These are phyloP conservation scores for Reutealis trisperma DNA, from an alignment of 345 rosid species.

Conservation along the genomic window DNA sequence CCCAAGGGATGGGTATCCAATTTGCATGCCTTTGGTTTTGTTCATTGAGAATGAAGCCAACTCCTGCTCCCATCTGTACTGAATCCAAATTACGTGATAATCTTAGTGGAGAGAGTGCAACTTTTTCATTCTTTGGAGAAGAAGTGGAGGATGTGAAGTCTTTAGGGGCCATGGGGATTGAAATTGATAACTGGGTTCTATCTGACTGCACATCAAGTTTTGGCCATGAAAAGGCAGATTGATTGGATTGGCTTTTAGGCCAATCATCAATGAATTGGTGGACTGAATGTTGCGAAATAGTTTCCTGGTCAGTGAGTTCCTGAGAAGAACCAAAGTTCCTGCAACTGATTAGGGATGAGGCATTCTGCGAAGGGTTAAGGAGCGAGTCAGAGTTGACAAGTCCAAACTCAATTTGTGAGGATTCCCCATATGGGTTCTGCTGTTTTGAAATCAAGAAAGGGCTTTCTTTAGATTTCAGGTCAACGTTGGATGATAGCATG, in stretches of 20 bases:
- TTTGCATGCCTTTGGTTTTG: conserved; percentile 45
- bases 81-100: conserved; percentile 46
- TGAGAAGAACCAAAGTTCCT: conserved; percentile 44
- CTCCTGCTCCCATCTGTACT: conserved; percentile 53
- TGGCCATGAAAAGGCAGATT: conserved; percentile 47
- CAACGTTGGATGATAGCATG: conserved; percentile 24
- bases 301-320: conserved; percentile 36
- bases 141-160: conserved; percentile 54
- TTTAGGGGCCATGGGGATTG: conserved; percentile 50
- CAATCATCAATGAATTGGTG: conserved; percentile 67
- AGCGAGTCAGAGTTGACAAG: conserved; percentile 46
- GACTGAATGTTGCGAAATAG: conserved; percentile 44
- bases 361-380: conserved; percentile 44
- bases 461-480: conserved; percentile 41
- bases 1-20: conserved; percentile 65
- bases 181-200: conserved; percentile 64
- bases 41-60: conserved; percentile 36
- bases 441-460: conserved; percentile 39
- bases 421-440: conserved; percentile 29
- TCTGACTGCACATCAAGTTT: conserved; percentile 45
- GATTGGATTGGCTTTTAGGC: conserved; percentile 48
- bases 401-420: conserved; percentile 41
- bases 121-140: conserved; percentile 48
- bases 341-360: conserved; percentile 35
- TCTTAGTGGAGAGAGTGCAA: conserved; percentile 47